These are phyloP conservation scores for Dictyostelium discoideum DNA, from an alignment of 78 protist species.

Conservation along the genomic window DNA sequence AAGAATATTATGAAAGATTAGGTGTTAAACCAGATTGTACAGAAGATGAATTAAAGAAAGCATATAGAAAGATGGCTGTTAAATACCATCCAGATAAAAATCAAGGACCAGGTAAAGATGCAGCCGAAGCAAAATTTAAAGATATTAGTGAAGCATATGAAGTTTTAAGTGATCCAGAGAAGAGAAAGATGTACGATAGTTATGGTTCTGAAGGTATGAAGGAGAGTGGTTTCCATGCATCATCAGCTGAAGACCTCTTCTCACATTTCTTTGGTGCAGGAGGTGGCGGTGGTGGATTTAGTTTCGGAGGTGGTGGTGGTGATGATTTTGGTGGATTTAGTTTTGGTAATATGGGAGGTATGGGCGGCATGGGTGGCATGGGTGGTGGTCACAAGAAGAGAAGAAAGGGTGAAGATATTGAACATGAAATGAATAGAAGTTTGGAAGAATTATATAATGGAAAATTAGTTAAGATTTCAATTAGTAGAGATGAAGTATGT, in stretches of 20 bases:
- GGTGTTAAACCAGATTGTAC: constrained; percentile 57
- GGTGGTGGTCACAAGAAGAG: constrained; percentile 9
- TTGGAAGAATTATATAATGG: constrained; percentile 81
- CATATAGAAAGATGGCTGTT: constrained; percentile 91
- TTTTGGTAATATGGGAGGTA: constrained; percentile 49
- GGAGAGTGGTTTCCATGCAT: constrained; percentile 86
- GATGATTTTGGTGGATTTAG: constrained; percentile 41
- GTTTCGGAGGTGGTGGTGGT: constrained; percentile 50
- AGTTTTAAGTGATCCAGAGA: constrained; percentile 91
- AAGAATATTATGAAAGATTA: constrained; percentile 61
- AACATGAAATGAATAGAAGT: constrained; percentile 50
- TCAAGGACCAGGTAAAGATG: constrained; percentile 80
- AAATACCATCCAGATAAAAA: constrained; percentile 98
- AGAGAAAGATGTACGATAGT: constrained; percentile 93
- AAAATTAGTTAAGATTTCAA: constrained; percentile 41
- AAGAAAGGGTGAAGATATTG: constrained; percentile 47
- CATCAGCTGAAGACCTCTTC: constrained; percentile 77
- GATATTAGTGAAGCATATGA: constrained; percentile 96
- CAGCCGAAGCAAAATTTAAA: constrained; percentile 73
- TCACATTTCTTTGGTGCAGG: constrained; percentile 52
- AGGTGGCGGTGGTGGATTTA: constrained; percentile 60
- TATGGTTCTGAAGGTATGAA: constrained; percentile 94
- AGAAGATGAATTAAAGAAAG: constrained; percentile 65
- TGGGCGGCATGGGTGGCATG: constrained; percentile 10
- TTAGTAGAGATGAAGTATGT: constrained; percentile 52